Percentiles rank a stretch among this genome's conserved stretches.
These are phyloP conservation scores for Globisporangium cederbergense DNA, from an alignment of 352 stramenopile species.

Conservation along the genomic window DNA sequence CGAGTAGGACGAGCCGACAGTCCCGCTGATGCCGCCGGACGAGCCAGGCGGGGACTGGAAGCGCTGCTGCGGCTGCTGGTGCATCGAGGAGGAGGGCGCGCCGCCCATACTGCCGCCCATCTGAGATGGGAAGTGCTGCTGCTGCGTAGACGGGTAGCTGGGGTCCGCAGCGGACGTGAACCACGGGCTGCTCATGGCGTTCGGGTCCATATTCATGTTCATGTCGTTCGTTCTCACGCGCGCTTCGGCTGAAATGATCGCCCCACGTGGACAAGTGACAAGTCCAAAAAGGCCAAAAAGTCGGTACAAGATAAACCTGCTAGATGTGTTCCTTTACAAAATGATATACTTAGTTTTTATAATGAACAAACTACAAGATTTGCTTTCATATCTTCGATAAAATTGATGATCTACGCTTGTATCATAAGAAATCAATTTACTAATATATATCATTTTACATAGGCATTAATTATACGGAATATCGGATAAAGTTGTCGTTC, in stretches of 20 bases:
- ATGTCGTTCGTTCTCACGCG: slow-evolving; percentile 22
- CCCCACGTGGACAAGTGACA: neutral
- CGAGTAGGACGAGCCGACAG: slow-evolving; percentile 14
- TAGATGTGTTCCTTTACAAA: too few species aligned
- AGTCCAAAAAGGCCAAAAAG: too few species aligned
- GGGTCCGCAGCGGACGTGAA: slow-evolving; percentile 50
- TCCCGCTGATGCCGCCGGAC: slow-evolving; percentile 19
- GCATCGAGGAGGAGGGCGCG: neutral
- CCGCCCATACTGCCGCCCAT: neutral
- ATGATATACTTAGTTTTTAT: too few species aligned
- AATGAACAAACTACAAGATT: too few species aligned
- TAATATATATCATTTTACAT: too few species aligned
- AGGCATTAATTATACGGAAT: neutral
- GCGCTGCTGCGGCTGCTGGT: slow-evolving; percentile 5
- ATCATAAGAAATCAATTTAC: too few species aligned
- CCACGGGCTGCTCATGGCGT: slow-evolving; percentile 55
- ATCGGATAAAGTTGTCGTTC: neutral
- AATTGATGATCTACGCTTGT: too few species aligned
- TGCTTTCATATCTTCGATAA: too few species aligned
- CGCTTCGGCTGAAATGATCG: neutral
- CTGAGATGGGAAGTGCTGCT: slow-evolving; percentile 4
- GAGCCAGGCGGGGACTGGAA: slow-evolving; percentile 22
- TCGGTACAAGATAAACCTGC: too few species aligned
- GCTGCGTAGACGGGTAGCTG: slow-evolving; percentile 36
- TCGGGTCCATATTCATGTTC: slow-evolving; percentile 82